phyloP scores from a whole-genome alignment of 163 green algal species.

The Trebouxiophyceae sp. region DNA sequence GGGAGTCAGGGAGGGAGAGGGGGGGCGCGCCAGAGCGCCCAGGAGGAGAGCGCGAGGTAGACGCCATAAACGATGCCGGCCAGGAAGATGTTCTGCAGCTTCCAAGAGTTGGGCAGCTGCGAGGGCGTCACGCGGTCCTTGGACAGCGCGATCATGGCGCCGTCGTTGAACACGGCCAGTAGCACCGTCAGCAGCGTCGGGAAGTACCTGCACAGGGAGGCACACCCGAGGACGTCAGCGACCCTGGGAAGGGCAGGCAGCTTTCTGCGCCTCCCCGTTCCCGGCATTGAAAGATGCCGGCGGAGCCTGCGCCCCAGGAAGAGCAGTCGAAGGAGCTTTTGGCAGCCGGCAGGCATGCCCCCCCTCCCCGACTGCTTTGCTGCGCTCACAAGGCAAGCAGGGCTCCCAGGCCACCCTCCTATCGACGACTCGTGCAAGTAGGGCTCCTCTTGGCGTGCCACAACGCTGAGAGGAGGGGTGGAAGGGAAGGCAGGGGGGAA shows the following conservation, averaged over 20 bases:
- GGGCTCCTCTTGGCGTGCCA: too few species aligned
- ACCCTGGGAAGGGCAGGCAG: too few species aligned
- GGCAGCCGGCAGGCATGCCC: too few species aligned
- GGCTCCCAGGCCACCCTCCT: too few species aligned
- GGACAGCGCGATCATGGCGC: constrained; percentile 82
- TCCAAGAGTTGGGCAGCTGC: constrained; percentile 63
- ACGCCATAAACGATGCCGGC: constrained; percentile 73
- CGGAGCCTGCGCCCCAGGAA: too few species aligned
- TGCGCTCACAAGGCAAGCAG: too few species aligned
- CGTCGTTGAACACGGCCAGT: constrained; percentile 83
- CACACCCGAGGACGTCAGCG: too few species aligned
- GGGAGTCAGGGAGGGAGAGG: neutral
- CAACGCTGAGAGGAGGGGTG: neutral
- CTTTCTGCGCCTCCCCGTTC: too few species aligned
- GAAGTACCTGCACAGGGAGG: constrained; percentile 73
- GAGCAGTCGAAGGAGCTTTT: too few species aligned
- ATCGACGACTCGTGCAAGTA: too few species aligned
- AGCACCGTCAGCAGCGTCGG: constrained; percentile 77
- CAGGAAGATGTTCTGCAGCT: constrained; percentile 70
- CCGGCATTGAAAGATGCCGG: too few species aligned
- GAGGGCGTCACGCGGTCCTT: constrained; percentile 66
- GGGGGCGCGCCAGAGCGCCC: constrained; percentile 52
- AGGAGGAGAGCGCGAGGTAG: constrained; percentile 70
- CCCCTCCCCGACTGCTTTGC: too few species aligned
- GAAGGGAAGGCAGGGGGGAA: neutral